These are phyloP conservation scores for Malassezia globosa DNA, from an alignment of 1,284 basidiomycete species.

Conservation along the genomic window DNA sequence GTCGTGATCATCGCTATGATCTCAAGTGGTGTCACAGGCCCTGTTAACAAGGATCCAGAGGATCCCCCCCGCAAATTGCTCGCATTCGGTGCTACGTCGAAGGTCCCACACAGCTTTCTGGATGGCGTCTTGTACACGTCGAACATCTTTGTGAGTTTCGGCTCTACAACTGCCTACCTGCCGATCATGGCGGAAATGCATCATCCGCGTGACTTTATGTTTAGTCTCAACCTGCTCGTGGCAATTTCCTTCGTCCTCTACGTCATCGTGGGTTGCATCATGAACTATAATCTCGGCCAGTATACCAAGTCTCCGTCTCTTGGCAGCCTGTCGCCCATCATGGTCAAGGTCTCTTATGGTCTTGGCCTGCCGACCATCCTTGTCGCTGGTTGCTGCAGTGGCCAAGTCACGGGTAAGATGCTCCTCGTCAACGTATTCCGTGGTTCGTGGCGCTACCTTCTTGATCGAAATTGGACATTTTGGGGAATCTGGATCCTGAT, in stretches of 20 bases:
- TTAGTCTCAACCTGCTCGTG: constrained; percentile 25
- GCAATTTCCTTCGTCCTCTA: constrained; percentile 33
- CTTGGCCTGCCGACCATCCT: constrained; percentile 35
- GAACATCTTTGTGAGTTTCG: constrained; percentile 33
- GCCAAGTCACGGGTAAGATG: constrained; percentile 32
- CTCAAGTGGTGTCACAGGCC: constrained; percentile 28
- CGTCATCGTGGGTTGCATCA: constrained; percentile 33
- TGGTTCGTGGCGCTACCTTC: constrained; percentile 8
- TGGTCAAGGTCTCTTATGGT: constrained; percentile 34
- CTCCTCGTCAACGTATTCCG: constrained; percentile 30
- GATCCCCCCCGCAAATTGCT: constrained; percentile 22
- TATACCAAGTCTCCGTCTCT: constrained; percentile 37
- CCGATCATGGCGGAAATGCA: constrained; percentile 39
- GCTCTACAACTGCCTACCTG: constrained; percentile 29
- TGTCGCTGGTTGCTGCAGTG: constrained; percentile 34
- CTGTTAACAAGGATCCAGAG: constrained; percentile 19
- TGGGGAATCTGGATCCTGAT: constrained; percentile 32
- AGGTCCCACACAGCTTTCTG: constrained; percentile 26
- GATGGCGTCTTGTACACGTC: constrained; percentile 27
- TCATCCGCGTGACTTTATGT: constrained; percentile 27
- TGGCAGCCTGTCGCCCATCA: constrained; percentile 22
- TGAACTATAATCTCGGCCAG: constrained; percentile 37
- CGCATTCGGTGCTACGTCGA: constrained; percentile 27
- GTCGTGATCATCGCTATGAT: constrained; percentile 39
- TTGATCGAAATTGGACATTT: neutral